These are phyloP conservation scores for Musa itinerans DNA, from an alignment of 176 grass and related monocot species.

Conservation along the genomic window DNA sequence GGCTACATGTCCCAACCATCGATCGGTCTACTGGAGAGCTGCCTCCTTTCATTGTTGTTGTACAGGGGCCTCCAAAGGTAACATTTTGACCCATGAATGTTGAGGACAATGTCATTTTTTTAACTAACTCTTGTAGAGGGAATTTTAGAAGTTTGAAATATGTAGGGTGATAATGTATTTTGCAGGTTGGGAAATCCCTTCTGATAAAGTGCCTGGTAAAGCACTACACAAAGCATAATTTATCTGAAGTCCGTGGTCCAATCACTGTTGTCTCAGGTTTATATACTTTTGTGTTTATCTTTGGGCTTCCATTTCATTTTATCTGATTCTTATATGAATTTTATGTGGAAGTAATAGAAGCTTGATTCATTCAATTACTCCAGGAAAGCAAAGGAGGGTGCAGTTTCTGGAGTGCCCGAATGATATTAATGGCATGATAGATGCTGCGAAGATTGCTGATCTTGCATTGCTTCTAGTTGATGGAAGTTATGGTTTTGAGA, in stretches of 20 bases:
- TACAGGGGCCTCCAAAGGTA: slow-evolving; percentile 88
- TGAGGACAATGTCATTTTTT: neutral
- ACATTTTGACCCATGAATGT: neutral
- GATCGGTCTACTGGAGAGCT: slow-evolving; percentile 74
- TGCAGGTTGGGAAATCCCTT: slow-evolving; percentile 86
- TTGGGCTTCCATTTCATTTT: neutral
- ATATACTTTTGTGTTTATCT: neutral
- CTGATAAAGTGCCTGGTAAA: slow-evolving; percentile 93
- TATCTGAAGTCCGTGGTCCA: slow-evolving; percentile 74
- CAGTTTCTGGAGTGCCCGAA: slow-evolving; percentile 96
- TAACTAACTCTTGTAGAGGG: neutral
- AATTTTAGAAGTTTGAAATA: neutral
- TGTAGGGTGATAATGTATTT: neutral
- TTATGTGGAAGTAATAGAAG: neutral
- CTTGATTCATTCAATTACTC: neutral
- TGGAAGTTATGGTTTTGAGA: slow-evolving; percentile 97
- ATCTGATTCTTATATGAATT: neutral
- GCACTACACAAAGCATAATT: slow-evolving; percentile 89
- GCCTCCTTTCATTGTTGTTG: slow-evolving; percentile 89
- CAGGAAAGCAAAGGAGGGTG: slow-evolving; percentile 85
- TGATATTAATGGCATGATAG: slow-evolving; percentile 97
- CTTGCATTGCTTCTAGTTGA: slow-evolving; percentile 86
- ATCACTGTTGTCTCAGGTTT: slow-evolving; percentile 93
- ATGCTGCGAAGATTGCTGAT: slow-evolving; percentile 98
- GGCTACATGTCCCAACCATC: slow-evolving; percentile 72